These are phyloP conservation scores for Moesziomyces globuligerus DNA, from an alignment of 1,284 basidiomycete genomes.

Conservation along the genomic window DNA sequence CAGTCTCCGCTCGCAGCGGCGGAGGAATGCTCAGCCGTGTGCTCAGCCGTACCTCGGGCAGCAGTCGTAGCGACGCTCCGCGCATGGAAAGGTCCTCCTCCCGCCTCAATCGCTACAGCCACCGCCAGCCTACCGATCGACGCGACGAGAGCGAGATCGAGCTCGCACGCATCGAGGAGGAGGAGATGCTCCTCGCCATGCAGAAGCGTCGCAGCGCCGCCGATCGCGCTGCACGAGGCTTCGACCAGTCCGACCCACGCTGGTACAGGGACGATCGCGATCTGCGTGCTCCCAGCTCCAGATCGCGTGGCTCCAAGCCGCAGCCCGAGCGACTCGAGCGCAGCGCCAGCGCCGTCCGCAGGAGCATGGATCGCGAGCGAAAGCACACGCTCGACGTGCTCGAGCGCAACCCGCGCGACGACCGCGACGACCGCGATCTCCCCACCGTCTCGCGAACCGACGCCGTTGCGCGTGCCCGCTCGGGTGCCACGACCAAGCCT, in stretches of 20 bases:
- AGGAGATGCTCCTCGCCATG: conserved; percentile 44
- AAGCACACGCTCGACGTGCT: conserved; percentile 25
- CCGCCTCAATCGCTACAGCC: conserved; percentile 35
- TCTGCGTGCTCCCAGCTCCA: conserved; percentile 4
- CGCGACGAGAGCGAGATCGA: conserved; percentile 35
- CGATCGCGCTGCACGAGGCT: conserved; percentile 24
- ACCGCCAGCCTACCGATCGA: conserved; percentile 17
- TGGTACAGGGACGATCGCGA: conserved; percentile 39
- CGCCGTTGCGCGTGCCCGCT: conserved; percentile 18
- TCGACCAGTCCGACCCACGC: conserved; percentile 35
- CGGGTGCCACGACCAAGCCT: conserved; percentile 1
- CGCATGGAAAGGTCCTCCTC: conserved; percentile 22
- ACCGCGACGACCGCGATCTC: conserved; percentile 6
- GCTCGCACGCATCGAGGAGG: conserved; percentile 42
- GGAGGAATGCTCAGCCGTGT: conserved; percentile 37
- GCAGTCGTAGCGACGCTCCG: conserved; percentile 17
- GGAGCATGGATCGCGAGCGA: conserved; percentile 43
- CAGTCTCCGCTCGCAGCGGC: conserved; percentile 2
- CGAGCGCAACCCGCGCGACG: conserved; percentile 9
- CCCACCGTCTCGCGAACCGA: conserved; percentile 30
- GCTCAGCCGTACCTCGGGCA: conserved; percentile 23
- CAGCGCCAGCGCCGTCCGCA: conserved; percentile 25
- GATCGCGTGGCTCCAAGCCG: background rate
- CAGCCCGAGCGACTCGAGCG: conserved; percentile 16
- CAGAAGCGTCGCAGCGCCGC: conserved; percentile 37